Evolutionary conservation across 1,284 basidiomycete genomes (phyloP), one percentile per base, ranked within the genome.

Genomic region (Gomphus bonarii): DNA sequence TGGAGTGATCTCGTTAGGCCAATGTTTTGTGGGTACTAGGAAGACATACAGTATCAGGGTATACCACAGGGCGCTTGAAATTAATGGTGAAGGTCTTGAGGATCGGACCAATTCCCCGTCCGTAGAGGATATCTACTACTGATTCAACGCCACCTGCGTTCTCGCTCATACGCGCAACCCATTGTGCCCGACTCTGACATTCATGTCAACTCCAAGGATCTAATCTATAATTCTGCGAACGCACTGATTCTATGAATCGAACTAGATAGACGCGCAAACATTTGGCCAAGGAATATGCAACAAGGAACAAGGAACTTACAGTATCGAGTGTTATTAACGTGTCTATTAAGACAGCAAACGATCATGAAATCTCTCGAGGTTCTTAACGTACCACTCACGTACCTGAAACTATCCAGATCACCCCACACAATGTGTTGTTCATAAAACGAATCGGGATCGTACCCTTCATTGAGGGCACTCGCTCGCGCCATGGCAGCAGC

Each of bases 341-440:
- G 86, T 65, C 86, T 88, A 57, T 25, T 47, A 28, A 25, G 38
- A 5, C 8, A 33, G 31, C 5, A 5, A 49, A 49, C 60, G 30
- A 36, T 50, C 51, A 57, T 38, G 42, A 20, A 42, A 40, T 1
- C 18, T 46, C 10, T 28, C 36, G 33, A 18, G 54, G 28, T n/a
- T 4, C 16, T 16, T 40, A 28, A 43, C 8, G n/a, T n/a, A n/a
- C n/a, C 33, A 42, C 50, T 14, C 0, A 46, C 22, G 43, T 31
- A 68, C 85, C 82, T 80, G 65, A 88, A 87, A 0, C 85, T 72
- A 64, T 89, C 87, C 42, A 84, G 80, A 63, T 88, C 81, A 50
- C 86, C 86, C 86, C 86, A 88, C 0, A 77, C 79, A 11, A 89
- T 76, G n/a, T 68, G 71, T 65, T 88, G 85, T 64, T 85, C 83